Base-by-base conservation (phyloP, 1,284 basidiomycete species). In the Cutaneotrichosporon sp. region DNA sequence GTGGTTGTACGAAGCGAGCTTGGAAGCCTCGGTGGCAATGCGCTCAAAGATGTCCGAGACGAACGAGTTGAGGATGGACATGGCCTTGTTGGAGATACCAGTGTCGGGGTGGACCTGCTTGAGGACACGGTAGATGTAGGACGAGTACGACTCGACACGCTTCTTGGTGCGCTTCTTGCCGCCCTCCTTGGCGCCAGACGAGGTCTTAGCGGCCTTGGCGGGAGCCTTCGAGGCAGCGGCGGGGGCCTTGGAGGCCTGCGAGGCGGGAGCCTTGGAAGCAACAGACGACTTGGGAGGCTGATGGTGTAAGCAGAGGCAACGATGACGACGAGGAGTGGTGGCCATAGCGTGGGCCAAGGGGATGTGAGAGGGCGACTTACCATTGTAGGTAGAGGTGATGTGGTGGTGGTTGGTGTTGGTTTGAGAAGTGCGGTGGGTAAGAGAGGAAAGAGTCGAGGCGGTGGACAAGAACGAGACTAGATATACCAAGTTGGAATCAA, bases 11-110 rank as follows among this genome's bases (percentile, higher is more conserved):
- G 86, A 81, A 37, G 90, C 89, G 61, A 94, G 86, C 80, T 91
- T 90, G 62, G 87, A 88, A n/a, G 88, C 90, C 75, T 96, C 91
- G 38, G 82, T 83, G 15, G 91, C 90, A 66, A 96, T 90, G 46
- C 90, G 86, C 78, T 94, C 90, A 63, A 94, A 94, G 76, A 96
- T 89, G 70, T 92, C 89, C 62, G 89, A 88, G 67, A 92, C 88
- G 60, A 91, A 92, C 52, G 86, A 89, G 83, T 94, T 94, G 44
- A 96, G 78, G 70, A 96, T 88, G 52, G 85, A 84, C 91, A 97
- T 97, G 41, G 90, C 91, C 81, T 94, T 96, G 84, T 93, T 96
- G 58, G 74, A 76, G 73, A 94, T 93, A 84, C 92, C 91, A 61
- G 89, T 94, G 74, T 97, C 92, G 52, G 91, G 92, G 80, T 96